Conservation (phyloP, 306 rosid species). For the Malus domestica region ASM211411v1 NC_041790.1:34860501-34861000, state of each 20-base stretch:
- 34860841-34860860: background rate
- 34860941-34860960: background rate
- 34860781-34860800: background rate
- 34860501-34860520: background rate
- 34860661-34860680: background rate
- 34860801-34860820: background rate
- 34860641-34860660: background rate
- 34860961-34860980: background rate
- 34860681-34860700: background rate
- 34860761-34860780: background rate
- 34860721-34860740: background rate
- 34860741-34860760: background rate
- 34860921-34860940: background rate
- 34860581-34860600: background rate
- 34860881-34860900: background rate
- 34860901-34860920: background rate
- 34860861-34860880: background rate
- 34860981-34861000: background rate
- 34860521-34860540: background rate
- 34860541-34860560: background rate
- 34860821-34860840: background rate
- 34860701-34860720: background rate
- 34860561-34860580: background rate
- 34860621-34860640: background rate
- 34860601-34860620: background rate